Evolutionary conservation across 371 early-diverging fungal species (phyloP).

Genomic region (Syncephalastrum monosporum): DNA sequence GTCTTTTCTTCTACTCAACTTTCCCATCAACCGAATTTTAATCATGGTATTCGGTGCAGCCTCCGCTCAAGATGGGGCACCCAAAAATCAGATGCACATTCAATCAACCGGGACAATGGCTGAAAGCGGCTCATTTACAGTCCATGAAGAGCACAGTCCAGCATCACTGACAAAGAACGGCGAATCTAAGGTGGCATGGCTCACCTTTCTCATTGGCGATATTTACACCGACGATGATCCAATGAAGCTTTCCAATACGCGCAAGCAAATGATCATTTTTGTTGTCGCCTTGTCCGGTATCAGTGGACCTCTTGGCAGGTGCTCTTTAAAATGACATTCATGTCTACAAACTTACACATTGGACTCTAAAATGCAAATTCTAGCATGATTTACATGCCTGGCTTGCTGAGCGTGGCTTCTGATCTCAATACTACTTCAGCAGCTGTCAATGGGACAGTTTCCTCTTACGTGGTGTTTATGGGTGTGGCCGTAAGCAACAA

Average conservation of each 20-base stretch:
- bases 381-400: slow-evolving; percentile 46
- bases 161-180: no score
- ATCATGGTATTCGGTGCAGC: no score
- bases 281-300: slow-evolving; percentile 25
- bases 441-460: slow-evolving; percentile 37
- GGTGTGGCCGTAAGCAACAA: slow-evolving; percentile 25
- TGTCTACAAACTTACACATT: no score
- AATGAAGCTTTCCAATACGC: slow-evolving; percentile 26
- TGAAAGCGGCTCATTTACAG: no score
- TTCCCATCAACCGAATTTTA: no score
- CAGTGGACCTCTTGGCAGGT: slow-evolving; percentile 29
- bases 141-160: no score
- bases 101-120: no score
- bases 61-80: no score
- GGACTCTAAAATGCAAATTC: no score
- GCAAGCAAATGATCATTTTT: slow-evolving; percentile 35
- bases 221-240: slow-evolving; percentile 30
- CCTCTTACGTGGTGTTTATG: slow-evolving; percentile 37
- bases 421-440: slow-evolving; percentile 32
- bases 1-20: no score
- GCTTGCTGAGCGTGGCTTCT: slow-evolving; percentile 29
- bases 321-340: no score
- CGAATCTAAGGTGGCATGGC: slow-evolving; percentile 5
- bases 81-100: no score
- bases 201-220: slow-evolving; percentile 16